phyloP scores from a whole-genome alignment of 306 rosid species.

The Rubus parviflorus region DNA sequence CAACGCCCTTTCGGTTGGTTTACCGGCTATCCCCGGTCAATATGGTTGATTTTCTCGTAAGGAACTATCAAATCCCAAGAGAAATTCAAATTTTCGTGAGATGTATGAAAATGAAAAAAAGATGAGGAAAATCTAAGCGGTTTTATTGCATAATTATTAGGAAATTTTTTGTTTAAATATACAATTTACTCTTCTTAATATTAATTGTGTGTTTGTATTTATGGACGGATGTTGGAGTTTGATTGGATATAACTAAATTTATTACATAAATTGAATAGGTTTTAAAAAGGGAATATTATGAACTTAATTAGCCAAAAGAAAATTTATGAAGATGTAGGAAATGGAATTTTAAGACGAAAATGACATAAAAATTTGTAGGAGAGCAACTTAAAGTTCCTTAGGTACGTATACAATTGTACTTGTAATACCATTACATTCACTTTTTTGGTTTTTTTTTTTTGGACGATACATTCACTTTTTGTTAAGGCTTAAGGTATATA shows the following conservation, averaged over 20 bases:
- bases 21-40: slow-evolving; percentile 24
- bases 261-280: not conserved
- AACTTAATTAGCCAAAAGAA: not conserved
- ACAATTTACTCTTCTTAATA: not conserved
- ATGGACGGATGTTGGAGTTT: not conserved
- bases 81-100: slow-evolving; percentile 1
- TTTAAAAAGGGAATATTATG: not conserved
- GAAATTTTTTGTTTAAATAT: not conserved
- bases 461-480: too few relatives aligned
- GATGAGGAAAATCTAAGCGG: not conserved
- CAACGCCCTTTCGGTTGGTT: not conserved
- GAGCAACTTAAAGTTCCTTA: not conserved
- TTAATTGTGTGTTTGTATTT: not conserved
- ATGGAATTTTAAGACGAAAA: too few relatives aligned
- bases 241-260: not conserved
- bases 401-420: not conserved
- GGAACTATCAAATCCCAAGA: not conserved
- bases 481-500: too few relatives aligned
- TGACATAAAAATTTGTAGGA: too few relatives aligned
- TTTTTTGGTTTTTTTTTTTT: too few relatives aligned
- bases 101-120: not conserved
- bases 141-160: slow-evolving; percentile 13
- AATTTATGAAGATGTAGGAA: not conserved
- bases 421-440: too few relatives aligned
- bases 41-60: slow-evolving; percentile 17